Base-by-base conservation (phyloP, 2,329 filamentous ascomycete genomes). In the Penicillium hesseltinei region DNA sequence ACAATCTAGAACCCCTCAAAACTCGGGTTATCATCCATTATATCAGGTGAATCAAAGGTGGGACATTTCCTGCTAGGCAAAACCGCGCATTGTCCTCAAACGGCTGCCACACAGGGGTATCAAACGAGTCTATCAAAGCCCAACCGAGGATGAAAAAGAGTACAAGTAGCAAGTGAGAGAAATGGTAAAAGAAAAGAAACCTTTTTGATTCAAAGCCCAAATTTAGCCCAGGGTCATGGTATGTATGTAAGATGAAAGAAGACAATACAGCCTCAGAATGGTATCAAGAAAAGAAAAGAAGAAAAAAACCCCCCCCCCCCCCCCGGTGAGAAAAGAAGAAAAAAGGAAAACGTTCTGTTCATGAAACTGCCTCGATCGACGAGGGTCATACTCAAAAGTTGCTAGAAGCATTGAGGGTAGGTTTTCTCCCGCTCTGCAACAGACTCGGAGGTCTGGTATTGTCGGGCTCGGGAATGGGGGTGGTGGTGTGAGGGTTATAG, bases 391-490 rank as follows among this genome's bases (percentile, higher is more conserved):
- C 38, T 62, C 62, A 74, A 46, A 77, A 68, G 62, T 75, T 66
- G 53, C 71, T 67, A 48, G 64, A 74, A 27, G 69, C 71, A 44
- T 75, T 73, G 38, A 66, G 62, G 8, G 65, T 68, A 11, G 75
- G 72, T 54, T 72, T 72, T 51, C 73, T 70, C 17, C 75, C 76
- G 54, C 71, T 73, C 59, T 76, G 72, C 54, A 77, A 60, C 35
- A 77, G 62, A 69, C 71, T 77, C 10, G 75, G 75, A 36, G 75
- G 73, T 59, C 73, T 67, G 57, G 70, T 67, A 58, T 65, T 56
- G 29, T 69, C 66, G 31, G 62, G 58, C 44, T 67, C 61, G 38
- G 50, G 35, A 45, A 66, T 56, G 17, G 56, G 38, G 52, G 58
- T 43, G 38, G 27, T 35, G 29, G 52, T n/a, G 46, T 60, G 38